Base-by-base conservation (phyloP, 176 grass and related monocot genomes). In the Rhipidocladum racemiflorum region DNA sequence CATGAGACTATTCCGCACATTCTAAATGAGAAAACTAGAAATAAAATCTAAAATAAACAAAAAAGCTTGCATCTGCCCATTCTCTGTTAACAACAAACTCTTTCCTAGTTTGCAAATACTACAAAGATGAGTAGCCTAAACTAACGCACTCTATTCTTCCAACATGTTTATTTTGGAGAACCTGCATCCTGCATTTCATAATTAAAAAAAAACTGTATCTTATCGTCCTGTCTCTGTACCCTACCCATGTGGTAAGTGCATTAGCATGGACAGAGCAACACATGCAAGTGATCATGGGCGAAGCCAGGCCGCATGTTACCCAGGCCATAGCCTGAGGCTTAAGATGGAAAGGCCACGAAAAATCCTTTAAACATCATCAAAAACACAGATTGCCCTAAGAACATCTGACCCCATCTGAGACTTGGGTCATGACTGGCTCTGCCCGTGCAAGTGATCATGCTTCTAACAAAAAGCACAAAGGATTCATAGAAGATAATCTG, bases 41-140 rank as follows among this genome's bases (percentile, higher is more conserved):
- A 72, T 39, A 32, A 11, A 24, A 34, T 18, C 1, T 1, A 34
- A n/a, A 32, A 28, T 13, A 30, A 28, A 49, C 5, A 48, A 48
- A n/a, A 48, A 63, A 21, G 5, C 27, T 68, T 80, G 64, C 34
- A 53, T 9, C 14, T 44, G 55, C 0, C 44, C 18, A 43, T 29
- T 40, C 73, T 50, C 24, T 59, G 24, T 24, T 28, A 48, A 63
- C 14, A n/a, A 35, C 17, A 56, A n/a, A n/a, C n/a, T n/a, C n/a
- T 28, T 68, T 32, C 36, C 16, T 81, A 57, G 17, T 82, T 48
- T 72, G 14, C 57, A 48, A 23, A 83, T 74, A 64, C 42, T 42
- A 8, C 4, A 57, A 30, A 53, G 10, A 73, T 66, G 34, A 35
- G 3, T 38, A 56, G 27, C 20, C 46, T 46, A 72, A 82, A 71